Conservation (phyloP, 805 yeast genomes). For the Ogataea pini region DNA sequence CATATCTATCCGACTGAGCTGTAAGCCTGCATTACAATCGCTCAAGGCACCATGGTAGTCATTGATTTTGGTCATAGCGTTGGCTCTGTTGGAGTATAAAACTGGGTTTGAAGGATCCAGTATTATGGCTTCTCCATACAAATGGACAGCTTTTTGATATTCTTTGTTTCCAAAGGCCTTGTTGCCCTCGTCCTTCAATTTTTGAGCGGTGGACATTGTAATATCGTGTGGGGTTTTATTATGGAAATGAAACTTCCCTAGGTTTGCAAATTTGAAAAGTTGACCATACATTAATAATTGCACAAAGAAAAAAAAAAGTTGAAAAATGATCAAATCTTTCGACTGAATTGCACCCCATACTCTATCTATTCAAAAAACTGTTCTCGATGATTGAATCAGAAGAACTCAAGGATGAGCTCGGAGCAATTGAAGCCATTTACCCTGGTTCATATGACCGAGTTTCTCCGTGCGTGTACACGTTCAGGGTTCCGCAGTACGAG, state of each 20-base stretch:
- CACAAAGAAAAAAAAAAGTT: not conserved
- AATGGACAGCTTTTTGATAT: constrained; percentile 50
- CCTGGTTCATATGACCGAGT: constrained; percentile 56
- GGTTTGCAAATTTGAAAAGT: not conserved
- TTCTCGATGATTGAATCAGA: constrained; percentile 34
- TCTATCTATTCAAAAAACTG: not conserved
- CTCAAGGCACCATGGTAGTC: constrained; percentile 50
- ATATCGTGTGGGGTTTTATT: not conserved
- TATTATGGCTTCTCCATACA: constrained; percentile 57
- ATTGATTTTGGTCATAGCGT: constrained; percentile 55
- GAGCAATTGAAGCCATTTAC: constrained; percentile 84
- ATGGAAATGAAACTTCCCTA: not conserved
- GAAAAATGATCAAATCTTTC: not conserved
- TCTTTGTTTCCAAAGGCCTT: constrained; percentile 46
- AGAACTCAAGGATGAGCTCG: constrained; percentile 69
- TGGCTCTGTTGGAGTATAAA: constrained; percentile 67
- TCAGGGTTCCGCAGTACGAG: constrained; percentile 63
- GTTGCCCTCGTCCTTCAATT: constrained; percentile 51
- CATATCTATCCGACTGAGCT: constrained; percentile 20
- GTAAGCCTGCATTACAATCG: constrained; percentile 53
- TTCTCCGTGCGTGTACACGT: constrained; percentile 44
- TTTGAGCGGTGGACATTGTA: constrained; percentile 26
- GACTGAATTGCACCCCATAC: not conserved
- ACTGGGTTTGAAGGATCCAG: constrained; percentile 52
- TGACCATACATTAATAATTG: not conserved